A percentile compares a stretch with the other conserved stretches of the same genome.
These are phyloP conservation scores for Dendrobium chrysotoxum DNA, from an alignment of 106 monocot genomes.

Conservation along the genomic window DNA sequence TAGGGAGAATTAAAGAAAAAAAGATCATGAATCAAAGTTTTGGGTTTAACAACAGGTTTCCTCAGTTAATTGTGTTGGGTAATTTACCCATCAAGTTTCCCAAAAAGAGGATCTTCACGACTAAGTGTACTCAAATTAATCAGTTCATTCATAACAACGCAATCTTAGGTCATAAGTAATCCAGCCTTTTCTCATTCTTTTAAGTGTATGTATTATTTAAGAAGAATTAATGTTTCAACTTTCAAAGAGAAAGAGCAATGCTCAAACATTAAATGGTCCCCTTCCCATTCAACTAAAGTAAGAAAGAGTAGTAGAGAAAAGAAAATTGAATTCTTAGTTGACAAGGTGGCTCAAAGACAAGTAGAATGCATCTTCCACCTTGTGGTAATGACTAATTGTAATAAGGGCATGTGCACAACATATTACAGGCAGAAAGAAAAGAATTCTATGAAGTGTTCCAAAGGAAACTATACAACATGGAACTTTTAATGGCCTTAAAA, in stretches of 20 bases:
- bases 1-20: neutral
- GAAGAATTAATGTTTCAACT: neutral
- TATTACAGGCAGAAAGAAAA: neutral
- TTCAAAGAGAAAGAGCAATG: neutral
- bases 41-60: neutral
- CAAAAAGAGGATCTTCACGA: neutral
- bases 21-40: neutral
- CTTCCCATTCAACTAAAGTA: too few species aligned
- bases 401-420: neutral
- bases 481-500: neutral
- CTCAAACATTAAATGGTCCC: too few species aligned
- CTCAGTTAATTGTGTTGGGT: neutral
- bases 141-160: neutral
- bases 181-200: neutral
- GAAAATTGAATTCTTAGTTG: neutral
- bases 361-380: neutral
- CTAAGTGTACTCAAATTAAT: neutral
- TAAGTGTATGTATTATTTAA: neutral
- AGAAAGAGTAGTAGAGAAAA: too few species aligned
- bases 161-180: neutral
- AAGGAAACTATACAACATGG: neutral
- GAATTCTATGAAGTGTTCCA: neutral
- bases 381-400: neutral
- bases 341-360: neutral
- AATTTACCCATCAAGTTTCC: neutral